Conservation (phyloP, 2,329 filamentous ascomycete species). For the Diaporthe caulivora region DNA sequence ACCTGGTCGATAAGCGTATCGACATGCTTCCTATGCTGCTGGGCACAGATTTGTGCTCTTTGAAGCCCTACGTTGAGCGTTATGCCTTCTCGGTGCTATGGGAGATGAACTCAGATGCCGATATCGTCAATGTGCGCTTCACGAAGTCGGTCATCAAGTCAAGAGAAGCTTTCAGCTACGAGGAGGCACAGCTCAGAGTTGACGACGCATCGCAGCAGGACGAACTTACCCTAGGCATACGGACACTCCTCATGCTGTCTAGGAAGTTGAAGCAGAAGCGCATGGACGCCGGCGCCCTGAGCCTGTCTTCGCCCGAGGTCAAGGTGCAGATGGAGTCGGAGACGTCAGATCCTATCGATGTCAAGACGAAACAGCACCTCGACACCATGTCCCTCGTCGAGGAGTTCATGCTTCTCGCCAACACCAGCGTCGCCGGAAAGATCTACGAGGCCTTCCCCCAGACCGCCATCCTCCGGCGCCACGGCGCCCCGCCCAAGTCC, state of each 20-base stretch:
- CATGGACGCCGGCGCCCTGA: conserved; percentile 94
- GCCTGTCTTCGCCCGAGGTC: conserved; percentile 97
- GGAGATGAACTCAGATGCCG: conserved; percentile 88
- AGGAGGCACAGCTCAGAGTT: conserved; percentile 93
- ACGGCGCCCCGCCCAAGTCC: conserved; percentile 91
- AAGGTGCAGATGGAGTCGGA: conserved; percentile 96
- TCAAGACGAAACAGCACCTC: conserved; percentile 93
- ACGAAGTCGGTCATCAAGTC: conserved; percentile 99
- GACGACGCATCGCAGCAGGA: conserved; percentile 90
- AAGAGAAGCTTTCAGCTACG: conserved; percentile 96
- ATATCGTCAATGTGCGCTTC: conserved; percentile 87
- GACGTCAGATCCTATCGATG: conserved; percentile 94
- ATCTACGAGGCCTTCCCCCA: conserved; percentile 95
- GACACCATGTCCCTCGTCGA: conserved; percentile 98
- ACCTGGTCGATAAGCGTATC: conserved; percentile 98
- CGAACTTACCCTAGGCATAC: conserved; percentile 90
- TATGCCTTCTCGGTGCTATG: conserved; percentile 88
- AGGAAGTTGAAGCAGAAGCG: conserved; percentile 95
- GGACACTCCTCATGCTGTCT: conserved; percentile 86
- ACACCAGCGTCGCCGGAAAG: conserved; percentile 90
- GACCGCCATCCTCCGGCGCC: conserved; percentile 91
- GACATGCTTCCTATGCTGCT: conserved; percentile 99
- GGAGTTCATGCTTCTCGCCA: conserved; percentile 99
- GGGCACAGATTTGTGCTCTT: conserved; percentile 93
- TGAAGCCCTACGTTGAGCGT: conserved; percentile 97